Evolutionary conservation across 352 stramenopile genomes (phyloP), one percentile per base, ranked within the genome.

Genomic region (Phytophthora nicotianae): DNA sequence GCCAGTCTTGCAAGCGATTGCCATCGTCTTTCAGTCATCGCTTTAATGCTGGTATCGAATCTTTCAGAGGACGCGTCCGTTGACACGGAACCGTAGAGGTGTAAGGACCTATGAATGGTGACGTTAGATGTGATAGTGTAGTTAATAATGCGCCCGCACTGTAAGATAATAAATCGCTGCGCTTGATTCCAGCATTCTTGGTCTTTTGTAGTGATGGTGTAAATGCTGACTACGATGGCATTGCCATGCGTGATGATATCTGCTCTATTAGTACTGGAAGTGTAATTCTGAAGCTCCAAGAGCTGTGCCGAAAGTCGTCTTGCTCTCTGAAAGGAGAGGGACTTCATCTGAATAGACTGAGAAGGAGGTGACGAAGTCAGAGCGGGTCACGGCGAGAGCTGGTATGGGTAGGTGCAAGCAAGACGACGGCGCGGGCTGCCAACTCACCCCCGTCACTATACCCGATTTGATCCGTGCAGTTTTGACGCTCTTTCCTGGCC

Each of bases 401-500:
- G 29, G 26, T 24, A 16, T 51, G 51, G 29, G 26, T 24, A 16
- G 56, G 51, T 29, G 57, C 43, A 42, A 65, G 16, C 51, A 72
- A 64, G 46, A 62, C 35, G 42, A 64, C 41, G 24, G 53, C 38
- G 35, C 42, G 41, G 16, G 38, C 26, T 37, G 51, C 53, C 13
- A 66, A 71, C 75, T 67, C 61, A 87, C 81, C 81, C 29, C 81
- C 83, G 61, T 87, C 78, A 55, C 79, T 65, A 13, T 60, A 65
- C 19, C 72, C 80, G 32, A 90, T 88, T 37, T 81, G 78, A 42
- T 88, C 68, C 0, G 74, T 81, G 57, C 75, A 80, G 47, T 74
- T 72, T 51, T 77, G 73, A 8, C 81, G 76, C 40, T 81, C 76
- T n/a, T 63, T 73, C 13, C 55, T 59, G 5, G 74, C 78, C 3